Base-by-base conservation (phyloP, 495 filamentous ascomycete genomes). In the Darksidea phi region DNA sequence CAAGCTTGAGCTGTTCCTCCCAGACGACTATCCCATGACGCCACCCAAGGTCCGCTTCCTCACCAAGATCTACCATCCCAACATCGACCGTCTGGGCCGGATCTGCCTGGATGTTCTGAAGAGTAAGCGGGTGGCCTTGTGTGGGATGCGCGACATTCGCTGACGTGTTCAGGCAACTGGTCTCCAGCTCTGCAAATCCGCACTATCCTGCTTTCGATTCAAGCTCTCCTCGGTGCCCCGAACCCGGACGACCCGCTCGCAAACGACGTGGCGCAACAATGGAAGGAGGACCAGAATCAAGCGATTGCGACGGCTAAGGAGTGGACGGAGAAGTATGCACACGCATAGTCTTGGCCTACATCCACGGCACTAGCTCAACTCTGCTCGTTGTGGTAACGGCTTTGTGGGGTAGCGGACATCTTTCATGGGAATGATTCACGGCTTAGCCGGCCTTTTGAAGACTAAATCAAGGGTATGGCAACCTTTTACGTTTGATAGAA, bases 21-120 rank as follows among this genome's bases (percentile, higher is more conserved):
- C 94, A 34, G 94, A 99, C 70, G 94, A 99, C 76, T 99, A 99
- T 71, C 94, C 94, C 10, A 99, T 99, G 94, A 95, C 90, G 34
- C 94, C 94, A 25, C 94, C 94, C 12, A 96, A 97, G 78, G 96
- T 99, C 64, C 88, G 94, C 38, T 99, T 99, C 76, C 77, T 99
- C 18, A 99, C 94, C 64, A 96, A 96, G 76, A 99, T 99, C 73
- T 99, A 96, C 73, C 94, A 99, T 71, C 94, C 94, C 32, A 99
- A 99, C 73, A 97, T 99, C 62, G 94, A 99, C 72, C 93, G 94
- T 75, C 83, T 97, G 0, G 94, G 94, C 47, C 87, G 94, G 25
- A 99, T 99, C 73, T 99, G 94, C 74, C 74, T 99, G 52, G 94
- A 99, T 74, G 95, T 99, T 24, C 74, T 99, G 58, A 99, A 99